phyloP scores from a whole-genome alignment of 1,139 yeast genomes.

The Kurtzmaniella natalensis region DNA sequence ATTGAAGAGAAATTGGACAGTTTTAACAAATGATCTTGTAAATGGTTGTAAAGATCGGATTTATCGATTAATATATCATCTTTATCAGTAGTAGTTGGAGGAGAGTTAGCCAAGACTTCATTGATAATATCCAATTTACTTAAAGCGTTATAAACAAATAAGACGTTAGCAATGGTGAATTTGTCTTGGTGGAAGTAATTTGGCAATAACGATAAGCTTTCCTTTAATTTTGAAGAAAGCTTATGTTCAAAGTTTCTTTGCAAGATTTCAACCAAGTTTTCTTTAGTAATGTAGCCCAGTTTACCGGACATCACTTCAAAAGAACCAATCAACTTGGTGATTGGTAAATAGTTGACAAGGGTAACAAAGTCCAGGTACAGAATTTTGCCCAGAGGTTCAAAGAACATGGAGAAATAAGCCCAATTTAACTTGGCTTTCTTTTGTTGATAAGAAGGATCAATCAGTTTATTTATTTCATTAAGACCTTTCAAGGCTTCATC shows the following conservation, averaged over 20 bases:
- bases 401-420: conserved; percentile 40
- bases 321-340: conserved; percentile 44
- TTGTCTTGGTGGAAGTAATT: conserved; percentile 32
- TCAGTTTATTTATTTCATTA: conserved; percentile 36
- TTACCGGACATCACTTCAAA: conserved; percentile 39
- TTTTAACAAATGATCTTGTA: conserved; percentile 49
- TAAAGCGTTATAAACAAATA: conserved; percentile 41
- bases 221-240: conserved; percentile 35
- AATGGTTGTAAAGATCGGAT: conserved; percentile 38
- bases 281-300: conserved; percentile 27
- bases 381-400: conserved; percentile 38
- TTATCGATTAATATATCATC: conserved; percentile 44
- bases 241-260: conserved; percentile 40
- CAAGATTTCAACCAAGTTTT: conserved; percentile 32
- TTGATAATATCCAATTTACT: conserved; percentile 49
- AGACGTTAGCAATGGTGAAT: conserved; percentile 40
- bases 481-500: conserved; percentile 38
- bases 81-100: conserved; percentile 42
- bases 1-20: conserved; percentile 50
- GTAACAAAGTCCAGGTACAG: conserved; percentile 39
- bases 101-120: conserved; percentile 56
- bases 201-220: conserved; percentile 31
- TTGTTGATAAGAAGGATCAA: conserved; percentile 41
- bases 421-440: conserved; percentile 41
- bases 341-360: conserved; percentile 41